Evolutionary conservation across 352 stramenopile species (phyloP).

Genomic region (Pythium grandisporangium): DNA sequence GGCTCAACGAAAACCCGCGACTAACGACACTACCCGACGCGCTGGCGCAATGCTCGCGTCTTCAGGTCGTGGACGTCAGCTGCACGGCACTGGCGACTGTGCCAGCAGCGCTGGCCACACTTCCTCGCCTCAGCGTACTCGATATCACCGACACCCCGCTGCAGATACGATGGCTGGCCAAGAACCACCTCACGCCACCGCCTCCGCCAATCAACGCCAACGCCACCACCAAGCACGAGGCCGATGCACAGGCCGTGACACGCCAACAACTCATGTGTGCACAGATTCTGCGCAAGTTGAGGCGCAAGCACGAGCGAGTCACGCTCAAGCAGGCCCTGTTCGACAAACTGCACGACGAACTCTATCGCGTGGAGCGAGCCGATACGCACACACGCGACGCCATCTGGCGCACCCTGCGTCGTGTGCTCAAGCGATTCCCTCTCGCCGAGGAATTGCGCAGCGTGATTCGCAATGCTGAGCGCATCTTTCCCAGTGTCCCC

Average conservation of each 20-base stretch:
- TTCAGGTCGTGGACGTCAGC: constrained; percentile 69
- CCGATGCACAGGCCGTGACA: not conserved
- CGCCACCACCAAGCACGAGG: not conserved
- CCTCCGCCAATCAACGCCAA: too few species aligned
- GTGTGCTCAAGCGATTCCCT: constrained; percentile 51
- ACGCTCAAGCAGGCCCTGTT: constrained; percentile 46
- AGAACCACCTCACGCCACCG: constrained; percentile 45
- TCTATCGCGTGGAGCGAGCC: constrained; percentile 43
- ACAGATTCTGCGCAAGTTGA: constrained; percentile 43
- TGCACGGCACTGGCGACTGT: constrained; percentile 49
- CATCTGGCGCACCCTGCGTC: constrained; percentile 30
- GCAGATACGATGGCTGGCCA: constrained; percentile 37
- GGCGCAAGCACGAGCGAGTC: constrained; percentile 51
- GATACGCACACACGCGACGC: constrained; percentile 11
- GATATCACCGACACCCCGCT: constrained; percentile 71
- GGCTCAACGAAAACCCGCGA: constrained; percentile 77
- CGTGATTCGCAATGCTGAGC: constrained; percentile 73
- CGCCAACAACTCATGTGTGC: constrained; percentile 21
- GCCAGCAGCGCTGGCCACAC: constrained; percentile 52
- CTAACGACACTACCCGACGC: constrained; percentile 39
- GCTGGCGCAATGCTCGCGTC: constrained; percentile 47
- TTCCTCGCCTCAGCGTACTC: constrained; percentile 52
- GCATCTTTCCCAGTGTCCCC: constrained; percentile 79
- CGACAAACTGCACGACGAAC: constrained; percentile 43
- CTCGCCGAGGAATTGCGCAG: constrained; percentile 59